A percentile compares a stretch with the other conserved stretches of the same genome.
These are phyloP conservation scores for Epicoccum sorghinum DNA, from an alignment of 2,329 filamentous ascomycete genomes.

Conservation along the genomic window DNA sequence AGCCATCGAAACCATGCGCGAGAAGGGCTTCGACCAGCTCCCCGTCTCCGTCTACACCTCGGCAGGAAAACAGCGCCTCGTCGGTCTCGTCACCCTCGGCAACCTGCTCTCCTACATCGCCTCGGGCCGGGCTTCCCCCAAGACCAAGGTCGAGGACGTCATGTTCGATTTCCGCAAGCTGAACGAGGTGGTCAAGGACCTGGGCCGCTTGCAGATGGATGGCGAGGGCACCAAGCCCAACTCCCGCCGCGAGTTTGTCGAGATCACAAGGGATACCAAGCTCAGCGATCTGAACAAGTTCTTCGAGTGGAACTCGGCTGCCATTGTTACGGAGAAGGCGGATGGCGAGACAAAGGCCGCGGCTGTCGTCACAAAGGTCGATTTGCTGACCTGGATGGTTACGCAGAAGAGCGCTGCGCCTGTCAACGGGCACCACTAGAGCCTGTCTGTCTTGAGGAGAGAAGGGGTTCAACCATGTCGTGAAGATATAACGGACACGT, in stretches of 20 bases:
- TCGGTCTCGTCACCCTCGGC: slow-evolving; percentile 91
- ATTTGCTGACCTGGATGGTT: slow-evolving; percentile 90
- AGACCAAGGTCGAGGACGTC: slow-evolving; percentile 78
- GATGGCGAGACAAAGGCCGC: slow-evolving; percentile 72
- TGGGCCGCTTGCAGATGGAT: slow-evolving; percentile 48
- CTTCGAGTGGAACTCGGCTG: slow-evolving; percentile 97
- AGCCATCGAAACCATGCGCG: slow-evolving; percentile 96
- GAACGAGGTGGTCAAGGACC: slow-evolving; percentile 87
- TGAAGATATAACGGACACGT: neutral
- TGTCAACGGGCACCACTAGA: slow-evolving; percentile 10
- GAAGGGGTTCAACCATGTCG: neutral
- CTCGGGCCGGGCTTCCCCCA: slow-evolving; percentile 75
- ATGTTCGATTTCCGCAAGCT: slow-evolving; percentile 97
- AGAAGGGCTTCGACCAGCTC: slow-evolving; percentile 97
- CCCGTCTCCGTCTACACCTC: slow-evolving; percentile 71
- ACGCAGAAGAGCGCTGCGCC: slow-evolving; percentile 21
- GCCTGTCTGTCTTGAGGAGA: neutral
- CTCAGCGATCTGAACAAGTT: slow-evolving; percentile 85
- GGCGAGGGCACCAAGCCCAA: slow-evolving; percentile 28
- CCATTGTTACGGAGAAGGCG: slow-evolving; percentile 83
- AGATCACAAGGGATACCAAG: slow-evolving; percentile 91
- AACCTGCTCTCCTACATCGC: slow-evolving; percentile 93
- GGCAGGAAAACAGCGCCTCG: slow-evolving; percentile 71
- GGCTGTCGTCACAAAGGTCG: slow-evolving; percentile 95
- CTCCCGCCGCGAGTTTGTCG: slow-evolving; percentile 75